Base-by-base conservation (phyloP, 306 rosid species). In the Vicia sativa region DNA sequence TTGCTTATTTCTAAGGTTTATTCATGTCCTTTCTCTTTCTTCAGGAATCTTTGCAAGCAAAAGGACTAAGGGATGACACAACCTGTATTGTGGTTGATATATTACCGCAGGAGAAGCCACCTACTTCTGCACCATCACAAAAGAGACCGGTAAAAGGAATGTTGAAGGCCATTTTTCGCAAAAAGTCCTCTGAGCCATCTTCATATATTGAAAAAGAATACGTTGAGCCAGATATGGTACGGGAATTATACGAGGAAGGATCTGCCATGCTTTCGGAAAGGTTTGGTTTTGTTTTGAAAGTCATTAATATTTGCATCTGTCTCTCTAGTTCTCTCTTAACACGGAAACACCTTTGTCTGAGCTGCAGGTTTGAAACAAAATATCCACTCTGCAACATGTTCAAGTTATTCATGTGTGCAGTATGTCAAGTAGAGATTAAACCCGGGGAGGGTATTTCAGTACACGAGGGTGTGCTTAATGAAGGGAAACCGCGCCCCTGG, bases 351-450 rank as follows among this genome's bases (percentile, higher is more conserved):
- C 72, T 39, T 79, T 74, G 31, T 80, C 56, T 60, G 71, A 49
- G 65, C 45, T 85, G 87, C 96, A 95, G 99, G 91, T 85, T 95
- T 58, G 95, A 95, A 57, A 71, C 92, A 19, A 90, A 90, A 76
- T 95, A 85, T 78, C 99, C 99, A 0, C 78, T 95, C 77, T 88
- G 97, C 95, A 91, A 91, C 92, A 91, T 95, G 99, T 95, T 95
- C 78, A 95, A 87, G 86, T 71, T 95, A 85, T 95, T 95, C 65
- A 79, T 80, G 73, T 95, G 99, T 73, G 97, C 99, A 28, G 95
- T 95, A 44, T 95, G 99, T 79, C 99, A 95, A 84, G 73, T 71
- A 63, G 97, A 95, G 84, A 80, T 95, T 65, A 89, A 91, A 82
- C 97, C 96, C 11, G 95, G 97, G 38, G 92, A 91, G 78, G 99